phyloP scores from a whole-genome alignment of 345 rosid genomes.

The Gossypium turneri region DNA sequence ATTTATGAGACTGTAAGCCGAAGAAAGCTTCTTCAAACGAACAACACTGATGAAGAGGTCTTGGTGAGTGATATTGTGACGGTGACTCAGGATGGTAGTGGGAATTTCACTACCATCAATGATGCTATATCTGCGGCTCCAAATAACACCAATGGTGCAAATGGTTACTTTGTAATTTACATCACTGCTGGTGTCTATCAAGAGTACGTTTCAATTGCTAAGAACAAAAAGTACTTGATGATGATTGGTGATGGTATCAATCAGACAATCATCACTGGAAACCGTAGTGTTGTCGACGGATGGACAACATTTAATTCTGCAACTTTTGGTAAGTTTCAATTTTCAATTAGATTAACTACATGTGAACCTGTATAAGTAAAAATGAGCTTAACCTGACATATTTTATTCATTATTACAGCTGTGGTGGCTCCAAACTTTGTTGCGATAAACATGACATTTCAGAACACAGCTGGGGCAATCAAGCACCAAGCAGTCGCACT shows the following conservation, averaged over 20 bases:
- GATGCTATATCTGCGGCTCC: conserved; percentile 79
- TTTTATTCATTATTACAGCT: conserved; percentile 36
- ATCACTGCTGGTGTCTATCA: conserved; percentile 67
- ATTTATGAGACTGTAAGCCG: conserved; percentile 53
- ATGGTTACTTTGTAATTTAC: conserved; percentile 76
- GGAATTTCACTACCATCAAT: conserved; percentile 60
- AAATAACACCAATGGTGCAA: conserved; percentile 43
- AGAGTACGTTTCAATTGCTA: conserved; percentile 64
- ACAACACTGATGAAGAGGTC: conserved; percentile 18
- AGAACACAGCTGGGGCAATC: conserved; percentile 79
- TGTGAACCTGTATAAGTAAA: not conserved
- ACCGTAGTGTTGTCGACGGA: conserved; percentile 69
- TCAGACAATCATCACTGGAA: conserved; percentile 75
- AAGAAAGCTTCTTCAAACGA: conserved; percentile 52
- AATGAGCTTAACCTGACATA: not conserved
- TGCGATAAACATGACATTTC: conserved; percentile 73
- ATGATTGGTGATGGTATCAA: conserved; percentile 90
- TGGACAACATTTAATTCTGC: conserved; percentile 95
- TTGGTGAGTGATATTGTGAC: conserved; percentile 54
- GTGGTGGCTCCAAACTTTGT: conserved; percentile 75
- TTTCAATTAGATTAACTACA: not conserved
- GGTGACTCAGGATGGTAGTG: conserved; percentile 70
- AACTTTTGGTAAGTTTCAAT: conserved; percentile 54
- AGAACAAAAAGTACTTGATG: conserved; percentile 69
- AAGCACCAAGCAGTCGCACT: conserved; percentile 88